phyloP scores from a whole-genome alignment of 2,329 filamentous ascomycete genomes.

The Botrytis galanthina region DNA sequence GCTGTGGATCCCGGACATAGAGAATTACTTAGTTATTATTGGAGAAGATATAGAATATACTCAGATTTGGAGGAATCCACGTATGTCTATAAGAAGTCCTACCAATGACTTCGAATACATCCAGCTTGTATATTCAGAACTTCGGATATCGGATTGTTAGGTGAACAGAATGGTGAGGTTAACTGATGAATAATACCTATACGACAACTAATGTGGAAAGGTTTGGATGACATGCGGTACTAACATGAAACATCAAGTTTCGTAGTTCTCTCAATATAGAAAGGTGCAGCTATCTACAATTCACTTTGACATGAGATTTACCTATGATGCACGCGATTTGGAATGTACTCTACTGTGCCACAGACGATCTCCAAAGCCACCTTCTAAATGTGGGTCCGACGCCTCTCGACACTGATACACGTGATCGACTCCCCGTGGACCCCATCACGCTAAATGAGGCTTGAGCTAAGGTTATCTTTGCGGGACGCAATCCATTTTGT shows the following conservation, averaged over 20 bases:
- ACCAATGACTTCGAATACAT: background rate
- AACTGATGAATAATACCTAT: background rate
- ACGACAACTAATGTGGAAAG: background rate
- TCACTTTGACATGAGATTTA: background rate
- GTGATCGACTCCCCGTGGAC: background rate
- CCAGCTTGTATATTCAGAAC: background rate
- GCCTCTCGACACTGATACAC: background rate
- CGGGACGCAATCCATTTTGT: background rate
- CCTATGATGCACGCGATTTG: background rate
- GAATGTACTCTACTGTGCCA: background rate
- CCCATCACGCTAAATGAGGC: background rate
- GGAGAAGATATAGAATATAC: background rate
- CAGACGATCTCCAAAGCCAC: background rate
- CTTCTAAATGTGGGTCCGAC: background rate
- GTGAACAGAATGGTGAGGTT: background rate
- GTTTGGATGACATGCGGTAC: background rate
- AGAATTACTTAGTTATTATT: background rate
- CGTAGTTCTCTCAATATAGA: background rate
- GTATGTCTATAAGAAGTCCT: background rate
- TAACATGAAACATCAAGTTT: background rate
- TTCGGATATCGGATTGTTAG: background rate
- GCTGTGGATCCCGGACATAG: background rate
- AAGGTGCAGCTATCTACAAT: background rate
- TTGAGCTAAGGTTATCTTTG: slow-evolving; percentile 8
- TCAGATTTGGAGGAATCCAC: background rate